Evolutionary conservation across 2,329 filamentous ascomycete species (phyloP).

Genomic region (Arthrobotrys entomopaga): DNA sequence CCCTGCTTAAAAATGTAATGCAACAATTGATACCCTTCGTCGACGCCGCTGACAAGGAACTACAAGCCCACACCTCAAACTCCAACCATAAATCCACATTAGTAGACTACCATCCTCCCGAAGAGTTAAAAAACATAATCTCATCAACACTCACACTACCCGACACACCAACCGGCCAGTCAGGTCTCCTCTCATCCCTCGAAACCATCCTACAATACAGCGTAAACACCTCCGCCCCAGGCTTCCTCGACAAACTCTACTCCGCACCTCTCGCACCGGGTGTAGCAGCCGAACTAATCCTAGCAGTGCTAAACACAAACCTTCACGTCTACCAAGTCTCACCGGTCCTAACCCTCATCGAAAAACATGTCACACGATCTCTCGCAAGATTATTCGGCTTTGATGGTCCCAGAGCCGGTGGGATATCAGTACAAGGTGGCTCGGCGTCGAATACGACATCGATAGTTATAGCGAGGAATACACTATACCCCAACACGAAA

Average conservation of each 20-base stretch:
- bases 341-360: slow-evolving; percentile 84
- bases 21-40: slow-evolving; percentile 45
- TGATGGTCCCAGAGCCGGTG: slow-evolving; percentile 73
- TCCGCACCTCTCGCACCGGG: slow-evolving; percentile 89
- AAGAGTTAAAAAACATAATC: slow-evolving; percentile 34
- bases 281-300: slow-evolving; percentile 82
- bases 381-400: slow-evolving; percentile 83
- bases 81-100: slow-evolving; percentile 26
- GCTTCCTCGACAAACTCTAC: slow-evolving; percentile 95
- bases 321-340: slow-evolving; percentile 95
- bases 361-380: slow-evolving; percentile 79
- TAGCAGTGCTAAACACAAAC: slow-evolving; percentile 91
- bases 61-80: slow-evolving; percentile 24
- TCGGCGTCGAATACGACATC: slow-evolving; percentile 85
- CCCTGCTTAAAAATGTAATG: slow-evolving; percentile 34
- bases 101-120: slow-evolving; percentile 46
- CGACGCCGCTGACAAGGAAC: slow-evolving; percentile 33
- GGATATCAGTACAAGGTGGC: slow-evolving; percentile 81
- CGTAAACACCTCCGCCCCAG: slow-evolving; percentile 98
- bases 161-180: slow-evolving; percentile 66
- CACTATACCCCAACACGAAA: slow-evolving; percentile 82
- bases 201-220: slow-evolving; percentile 80
- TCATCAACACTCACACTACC: slow-evolving; percentile 43
- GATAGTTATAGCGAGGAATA: slow-evolving; percentile 87
- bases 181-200: slow-evolving; percentile 78